A percentile compares a stretch with the other conserved stretches of the same genome.
phyloP scores from a whole-genome alignment of 805 yeast genomes.

The Yarrowia sp. region DNA sequence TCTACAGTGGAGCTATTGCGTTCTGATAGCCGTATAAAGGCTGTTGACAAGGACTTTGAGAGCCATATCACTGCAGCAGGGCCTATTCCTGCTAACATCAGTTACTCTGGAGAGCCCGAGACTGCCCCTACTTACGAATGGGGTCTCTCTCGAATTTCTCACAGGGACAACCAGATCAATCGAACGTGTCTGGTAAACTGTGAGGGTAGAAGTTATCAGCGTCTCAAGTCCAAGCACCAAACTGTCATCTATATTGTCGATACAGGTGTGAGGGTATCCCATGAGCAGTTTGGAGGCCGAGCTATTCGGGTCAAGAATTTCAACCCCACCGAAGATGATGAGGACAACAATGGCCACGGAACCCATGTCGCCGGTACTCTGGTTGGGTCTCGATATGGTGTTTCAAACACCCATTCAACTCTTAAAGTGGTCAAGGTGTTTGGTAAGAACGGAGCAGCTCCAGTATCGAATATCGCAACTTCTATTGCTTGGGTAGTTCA shows the following conservation, averaged over 20 bases:
- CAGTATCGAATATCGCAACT: conserved; percentile 54
- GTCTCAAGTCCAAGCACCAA: conserved; percentile 49
- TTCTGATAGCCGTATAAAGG: not conserved
- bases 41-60: not conserved
- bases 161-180: conserved; percentile 55
- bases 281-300: conserved; percentile 54
- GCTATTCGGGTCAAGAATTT: conserved; percentile 55
- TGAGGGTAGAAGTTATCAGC: conserved; percentile 43
- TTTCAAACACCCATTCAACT: conserved; percentile 49
- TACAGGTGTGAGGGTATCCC: conserved; percentile 51
- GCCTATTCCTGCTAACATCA: not conserved
- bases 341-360: conserved; percentile 57
- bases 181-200: conserved; percentile 43
- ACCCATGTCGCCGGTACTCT: conserved; percentile 62
- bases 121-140: conserved; percentile 40
- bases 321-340: conserved; percentile 45
- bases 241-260: conserved; percentile 50
- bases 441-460: conserved; percentile 52
- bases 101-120: not conserved
- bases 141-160: conserved; percentile 91
- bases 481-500: conserved; percentile 54
- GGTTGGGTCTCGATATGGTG: conserved; percentile 50
- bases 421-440: conserved; percentile 56
- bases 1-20: not conserved
- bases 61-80: not conserved